phyloP scores from a whole-genome alignment of 108 stramenopile species.

The Cyclotella kingstonii region DNA sequence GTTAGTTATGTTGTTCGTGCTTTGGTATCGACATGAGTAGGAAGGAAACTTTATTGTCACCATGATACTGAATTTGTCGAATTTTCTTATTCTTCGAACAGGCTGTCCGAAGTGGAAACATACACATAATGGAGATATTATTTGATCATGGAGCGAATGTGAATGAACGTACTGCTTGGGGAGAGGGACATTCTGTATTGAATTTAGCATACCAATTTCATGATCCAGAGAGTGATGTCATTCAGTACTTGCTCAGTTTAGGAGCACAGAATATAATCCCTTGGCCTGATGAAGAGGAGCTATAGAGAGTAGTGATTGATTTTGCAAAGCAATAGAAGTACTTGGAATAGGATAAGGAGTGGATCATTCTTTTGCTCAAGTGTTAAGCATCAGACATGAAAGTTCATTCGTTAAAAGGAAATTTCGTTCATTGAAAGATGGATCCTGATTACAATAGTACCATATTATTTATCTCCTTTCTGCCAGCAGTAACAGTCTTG shows the following conservation, averaged over 20 bases:
- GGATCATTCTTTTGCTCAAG: too few relatives aligned
- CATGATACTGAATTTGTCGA: background rate
- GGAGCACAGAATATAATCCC: constrained; percentile 51
- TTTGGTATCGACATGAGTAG: too few relatives aligned
- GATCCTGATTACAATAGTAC: too few relatives aligned
- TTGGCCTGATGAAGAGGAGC: constrained; percentile 8
- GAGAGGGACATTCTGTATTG: constrained; percentile 18
- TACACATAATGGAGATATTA: constrained; percentile 43
- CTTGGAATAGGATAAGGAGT: too few relatives aligned
- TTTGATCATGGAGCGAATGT: constrained; percentile 52
- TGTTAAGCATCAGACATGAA: too few relatives aligned
- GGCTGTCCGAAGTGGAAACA: constrained; percentile 39
- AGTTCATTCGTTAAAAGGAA: too few relatives aligned
- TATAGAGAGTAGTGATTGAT: background rate
- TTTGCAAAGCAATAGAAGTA: too few relatives aligned
- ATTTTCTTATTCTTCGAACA: constrained; percentile 3
- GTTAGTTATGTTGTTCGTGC: background rate
- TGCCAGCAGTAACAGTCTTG: too few relatives aligned
- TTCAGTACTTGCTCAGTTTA: constrained; percentile 30
- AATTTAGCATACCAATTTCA: constrained; percentile 36
- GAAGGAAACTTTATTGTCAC: too few relatives aligned
- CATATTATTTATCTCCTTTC: too few relatives aligned
- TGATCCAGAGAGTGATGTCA: constrained; percentile 22
- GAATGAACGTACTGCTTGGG: constrained; percentile 38
- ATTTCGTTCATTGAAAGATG: too few relatives aligned